These are phyloP conservation scores for Trapa bicornis DNA, from an alignment of 345 rosid genomes.

Conservation along the genomic window DNA sequence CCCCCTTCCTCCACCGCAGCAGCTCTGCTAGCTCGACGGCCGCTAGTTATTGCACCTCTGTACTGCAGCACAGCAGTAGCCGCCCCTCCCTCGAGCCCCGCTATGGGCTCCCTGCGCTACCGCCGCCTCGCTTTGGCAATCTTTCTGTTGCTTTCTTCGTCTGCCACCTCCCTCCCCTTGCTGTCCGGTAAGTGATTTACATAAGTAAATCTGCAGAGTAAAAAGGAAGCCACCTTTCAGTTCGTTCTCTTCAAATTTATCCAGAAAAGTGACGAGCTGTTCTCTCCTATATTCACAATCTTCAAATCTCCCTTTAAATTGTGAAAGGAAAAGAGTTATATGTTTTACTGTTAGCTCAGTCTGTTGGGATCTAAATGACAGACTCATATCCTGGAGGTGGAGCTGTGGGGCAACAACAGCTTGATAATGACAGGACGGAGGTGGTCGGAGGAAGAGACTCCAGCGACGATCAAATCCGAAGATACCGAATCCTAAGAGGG, in stretches of 20 bases:
- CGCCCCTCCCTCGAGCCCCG: not conserved
- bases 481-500: conserved; percentile 38
- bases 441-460: not conserved
- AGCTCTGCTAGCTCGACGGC: too few relatives aligned
- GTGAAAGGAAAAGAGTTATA: not conserved
- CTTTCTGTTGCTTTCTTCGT: conserved; percentile 1
- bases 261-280: too few relatives aligned
- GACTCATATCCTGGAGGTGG: not conserved
- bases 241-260: not conserved
- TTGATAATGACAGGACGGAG: not conserved
- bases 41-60: not conserved
- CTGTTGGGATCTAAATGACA: not conserved
- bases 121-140: conserved; percentile 4
- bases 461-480: conserved; percentile 5
- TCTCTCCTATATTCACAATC: too few relatives aligned
- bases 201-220: too few relatives aligned
- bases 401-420: not conserved
- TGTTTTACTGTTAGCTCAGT: not conserved
- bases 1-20: not conserved
- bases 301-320: too few relatives aligned
- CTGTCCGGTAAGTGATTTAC: not conserved
- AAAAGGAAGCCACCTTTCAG: not conserved
- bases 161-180: conserved; percentile 1
- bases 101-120: not conserved
- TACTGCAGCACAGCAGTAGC: not conserved